Percentiles rank a stretch among this genome's conserved stretches.
Conservation (phyloP, 2,329 filamentous ascomycete species). For the Dothiorella sarmentorum region DNA sequence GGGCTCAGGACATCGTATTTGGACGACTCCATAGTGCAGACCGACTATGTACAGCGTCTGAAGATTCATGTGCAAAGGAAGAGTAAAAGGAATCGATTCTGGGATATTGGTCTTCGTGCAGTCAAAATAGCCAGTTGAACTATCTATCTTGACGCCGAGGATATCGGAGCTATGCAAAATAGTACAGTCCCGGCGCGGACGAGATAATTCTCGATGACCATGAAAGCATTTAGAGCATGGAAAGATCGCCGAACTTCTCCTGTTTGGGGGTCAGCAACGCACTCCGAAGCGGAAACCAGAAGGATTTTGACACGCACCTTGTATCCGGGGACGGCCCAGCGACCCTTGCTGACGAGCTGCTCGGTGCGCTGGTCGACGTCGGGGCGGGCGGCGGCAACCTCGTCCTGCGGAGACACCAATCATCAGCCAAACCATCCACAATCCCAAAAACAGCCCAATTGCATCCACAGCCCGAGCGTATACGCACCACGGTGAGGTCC, state of each 20-base stretch:
- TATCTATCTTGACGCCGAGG: constrained; percentile 17
- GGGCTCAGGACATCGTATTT: too few relatives aligned
- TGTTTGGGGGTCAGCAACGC: constrained; percentile 53
- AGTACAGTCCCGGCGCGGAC: constrained; percentile 16
- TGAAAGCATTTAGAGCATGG: constrained; percentile 68
- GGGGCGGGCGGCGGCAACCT: constrained; percentile 88
- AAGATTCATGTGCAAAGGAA: background rate
- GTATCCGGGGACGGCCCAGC: constrained; percentile 98
- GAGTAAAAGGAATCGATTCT: constrained; percentile 9
- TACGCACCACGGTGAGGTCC: constrained; percentile 92
- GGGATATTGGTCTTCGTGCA: constrained; percentile 14
- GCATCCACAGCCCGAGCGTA: constrained; percentile 9
- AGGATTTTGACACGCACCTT: constrained; percentile 63
- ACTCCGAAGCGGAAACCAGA: background rate
- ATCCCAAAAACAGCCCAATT: constrained; percentile 6
- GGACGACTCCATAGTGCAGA: background rate
- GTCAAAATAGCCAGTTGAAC: constrained; percentile 18
- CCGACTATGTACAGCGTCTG: background rate
- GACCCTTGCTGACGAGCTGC: constrained; percentile 93
- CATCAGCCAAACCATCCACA: constrained; percentile 21
- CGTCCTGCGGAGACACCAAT: constrained; percentile 60
- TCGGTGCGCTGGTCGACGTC: constrained; percentile 97
- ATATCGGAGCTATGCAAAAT: constrained; percentile 17
- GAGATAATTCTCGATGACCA: constrained; percentile 12
- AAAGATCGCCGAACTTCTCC: constrained; percentile 99